Evolutionary conservation across 2,329 filamentous ascomycete genomes (phyloP), one percentile per base, ranked within the genome.

Genomic region (Trichophaea hybrida): DNA sequence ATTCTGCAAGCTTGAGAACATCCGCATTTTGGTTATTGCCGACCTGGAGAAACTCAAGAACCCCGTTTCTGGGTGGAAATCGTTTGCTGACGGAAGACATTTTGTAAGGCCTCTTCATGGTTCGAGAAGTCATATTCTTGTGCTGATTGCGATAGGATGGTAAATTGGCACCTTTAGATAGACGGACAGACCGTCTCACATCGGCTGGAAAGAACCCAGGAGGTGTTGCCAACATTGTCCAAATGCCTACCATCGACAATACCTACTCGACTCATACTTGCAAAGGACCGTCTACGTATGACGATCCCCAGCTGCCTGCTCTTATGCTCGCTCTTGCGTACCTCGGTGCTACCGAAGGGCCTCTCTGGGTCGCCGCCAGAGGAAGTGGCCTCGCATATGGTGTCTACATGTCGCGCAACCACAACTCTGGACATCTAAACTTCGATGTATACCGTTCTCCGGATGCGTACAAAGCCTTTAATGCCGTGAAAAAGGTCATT

Each of bases 361-460:
- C 93, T 0, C 80, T 98, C 35, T 97, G 93, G 91, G 85, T 57
- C 64, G 88, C 88, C 0, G 86, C 97, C 53, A 88, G 93, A 51
- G 93, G 93, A 59, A 93, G 88, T 48, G 93, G 93, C 49, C 82
- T 97, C 56, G 93, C 93, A 0, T 98, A 98, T 70, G 90, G 90
- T 57, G 84, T 86, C 0, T 82, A 80, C 68, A 94, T 97, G 69
- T 78, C 78, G 49, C 83, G 86, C 50, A 85, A 88, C 69, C 75
- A 87, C 33, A 88, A 93, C 69, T 83, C 82, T 1, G 93, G 91
- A 2, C 81, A 86, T 54, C 75, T 96, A 55, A 84, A 87, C 62
- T 94, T 94, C 74, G 82, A 83, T 58, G 84, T 97, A 46, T 96
- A 94, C 75, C 85, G 91, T 32, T 94, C 88, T 0, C 91, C 93